A percentile compares a stretch with the other conserved stretches of the same genome.
These are phyloP conservation scores for Fusarium poae DNA, from an alignment of 2,329 filamentous ascomycete genomes.

Conservation along the genomic window DNA sequence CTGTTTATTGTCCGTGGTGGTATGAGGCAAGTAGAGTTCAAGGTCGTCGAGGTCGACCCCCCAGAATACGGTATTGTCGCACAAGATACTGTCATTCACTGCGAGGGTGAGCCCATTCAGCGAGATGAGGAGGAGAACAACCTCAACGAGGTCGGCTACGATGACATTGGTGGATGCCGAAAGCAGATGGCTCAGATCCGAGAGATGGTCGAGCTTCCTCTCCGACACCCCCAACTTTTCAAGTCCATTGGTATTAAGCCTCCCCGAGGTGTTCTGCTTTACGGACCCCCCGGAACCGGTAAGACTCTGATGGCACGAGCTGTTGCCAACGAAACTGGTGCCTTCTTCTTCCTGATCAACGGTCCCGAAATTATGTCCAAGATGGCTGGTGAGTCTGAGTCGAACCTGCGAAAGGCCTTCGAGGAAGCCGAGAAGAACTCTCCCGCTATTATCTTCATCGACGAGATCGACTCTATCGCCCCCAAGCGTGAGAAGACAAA, in stretches of 20 bases:
- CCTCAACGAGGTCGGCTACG: slow-evolving; percentile 98
- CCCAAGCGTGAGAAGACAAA: slow-evolving; percentile 99
- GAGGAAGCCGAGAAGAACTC: slow-evolving; percentile 99
- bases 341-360: slow-evolving; percentile 99
- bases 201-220: slow-evolving; percentile 96
- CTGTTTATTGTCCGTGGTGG: slow-evolving; percentile 97
- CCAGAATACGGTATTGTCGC: slow-evolving; percentile 99
- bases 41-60: slow-evolving; percentile 98
- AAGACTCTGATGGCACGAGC: slow-evolving; percentile 99
- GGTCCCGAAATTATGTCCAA: slow-evolving; percentile 99
- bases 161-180: slow-evolving; percentile 98
- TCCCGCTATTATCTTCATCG: slow-evolving; percentile 98
- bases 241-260: slow-evolving; percentile 99
- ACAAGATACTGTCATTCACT: slow-evolving; percentile 98
- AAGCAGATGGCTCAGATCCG: slow-evolving; percentile 99
- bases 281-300: slow-evolving; percentile 97
- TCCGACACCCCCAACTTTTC: slow-evolving; percentile 98
- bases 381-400: slow-evolving; percentile 99
- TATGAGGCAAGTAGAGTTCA: slow-evolving; percentile 99
- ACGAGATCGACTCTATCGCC: slow-evolving; percentile 98
- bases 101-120: slow-evolving; percentile 90
- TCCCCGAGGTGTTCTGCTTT: slow-evolving; percentile 95
- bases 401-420: slow-evolving; percentile 98
- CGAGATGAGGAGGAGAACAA: slow-evolving; percentile 99
- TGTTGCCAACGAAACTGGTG: slow-evolving; percentile 98